These are phyloP conservation scores for Ceratocystiopsis sp. DNA, from an alignment of 2,329 filamentous ascomycete species.

Conservation along the genomic window DNA sequence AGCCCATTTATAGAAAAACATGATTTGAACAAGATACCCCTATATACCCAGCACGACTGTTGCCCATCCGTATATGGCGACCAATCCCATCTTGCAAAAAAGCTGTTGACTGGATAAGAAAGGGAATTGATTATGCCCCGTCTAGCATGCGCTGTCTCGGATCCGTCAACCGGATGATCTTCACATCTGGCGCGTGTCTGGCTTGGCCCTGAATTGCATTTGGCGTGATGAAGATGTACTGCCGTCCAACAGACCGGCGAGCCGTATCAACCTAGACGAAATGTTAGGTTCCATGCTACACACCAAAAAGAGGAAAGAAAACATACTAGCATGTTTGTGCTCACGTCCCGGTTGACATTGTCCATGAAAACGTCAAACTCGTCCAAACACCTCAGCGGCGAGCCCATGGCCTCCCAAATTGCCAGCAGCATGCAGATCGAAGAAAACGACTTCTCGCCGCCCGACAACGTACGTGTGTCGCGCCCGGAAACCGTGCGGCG, in stretches of 20 bases:
- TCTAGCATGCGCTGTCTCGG: slow-evolving; percentile 36
- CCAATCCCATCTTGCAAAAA: neutral
- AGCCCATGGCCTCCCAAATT: slow-evolving; percentile 97
- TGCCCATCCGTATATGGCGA: too few relatives aligned
- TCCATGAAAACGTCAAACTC: slow-evolving; percentile 99
- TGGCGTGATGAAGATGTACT: slow-evolving; percentile 93
- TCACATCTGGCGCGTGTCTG: slow-evolving; percentile 50
- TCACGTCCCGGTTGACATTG: slow-evolving; percentile 81
- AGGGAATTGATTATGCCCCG: neutral
- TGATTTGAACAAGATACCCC: too few relatives aligned
- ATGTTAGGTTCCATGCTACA: slow-evolving; percentile 10
- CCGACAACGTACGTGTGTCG: slow-evolving; percentile 81
- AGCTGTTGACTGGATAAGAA: too few relatives aligned
- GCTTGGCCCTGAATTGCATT: slow-evolving; percentile 56
- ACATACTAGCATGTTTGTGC: slow-evolving; percentile 81
- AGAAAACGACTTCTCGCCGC: slow-evolving; percentile 94
- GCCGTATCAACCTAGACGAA: slow-evolving; percentile 56
- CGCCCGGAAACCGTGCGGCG: slow-evolving; percentile 53
- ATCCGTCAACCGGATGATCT: slow-evolving; percentile 54
- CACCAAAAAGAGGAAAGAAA: neutral
- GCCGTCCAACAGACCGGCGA: slow-evolving; percentile 68
- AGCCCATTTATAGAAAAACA: too few relatives aligned
- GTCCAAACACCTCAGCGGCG: slow-evolving; percentile 82
- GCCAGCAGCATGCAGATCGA: slow-evolving; percentile 85
- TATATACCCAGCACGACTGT: too few relatives aligned